Evolutionary conservation across 1,284 basidiomycete species (phyloP), one percentile per base, ranked within the genome.

Genomic region (Tetrapyrgos nigripes): DNA sequence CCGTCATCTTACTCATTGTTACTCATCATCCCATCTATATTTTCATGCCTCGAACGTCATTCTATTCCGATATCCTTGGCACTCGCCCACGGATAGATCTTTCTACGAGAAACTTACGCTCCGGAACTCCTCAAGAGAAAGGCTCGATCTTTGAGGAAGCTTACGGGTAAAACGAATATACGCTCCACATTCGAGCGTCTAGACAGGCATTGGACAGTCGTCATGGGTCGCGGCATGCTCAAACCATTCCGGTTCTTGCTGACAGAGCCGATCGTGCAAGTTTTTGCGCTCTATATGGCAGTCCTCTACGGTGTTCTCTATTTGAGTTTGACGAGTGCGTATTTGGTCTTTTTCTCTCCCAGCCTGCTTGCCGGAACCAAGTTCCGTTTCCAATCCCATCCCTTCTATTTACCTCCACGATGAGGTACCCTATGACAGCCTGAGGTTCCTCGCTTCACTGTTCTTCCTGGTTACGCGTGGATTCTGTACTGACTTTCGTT

Each of bases 301-400:
- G 66, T 79, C 23, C 68, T 79, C 5, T 79, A 77, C 59, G 75
- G 77, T 9, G 66, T 73, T 10, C 73, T 82, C 45, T 83, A 82
- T 62, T 61, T 82, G 29, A 70, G 77, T 31, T 68, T 79, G 48
- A 75, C 75, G 8, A 73, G 74, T 72, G 50, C 61, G 64, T 49
- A 8, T 45, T 47, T 21, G 8, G 28, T 14, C 14, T 33, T 5
- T 44, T 60, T 6, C 35, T 44, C 24, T 4, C 17, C 17, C 37
- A 11, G 37, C 17, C 8, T n/a, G n/a, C n/a, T n/a, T n/a, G n/a
- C n/a, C n/a, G n/a, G n/a, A n/a, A n/a, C n/a, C n/a, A n/a, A n/a
- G n/a, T n/a, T n/a, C n/a, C n/a, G n/a, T n/a, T n/a, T n/a, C n/a
- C n/a, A n/a, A n/a, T n/a, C n/a, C n/a, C n/a, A n/a, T n/a, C n/a